Base-by-base conservation (phyloP, 306 rosid genomes). In the Cicer chorassanicum region DNA sequence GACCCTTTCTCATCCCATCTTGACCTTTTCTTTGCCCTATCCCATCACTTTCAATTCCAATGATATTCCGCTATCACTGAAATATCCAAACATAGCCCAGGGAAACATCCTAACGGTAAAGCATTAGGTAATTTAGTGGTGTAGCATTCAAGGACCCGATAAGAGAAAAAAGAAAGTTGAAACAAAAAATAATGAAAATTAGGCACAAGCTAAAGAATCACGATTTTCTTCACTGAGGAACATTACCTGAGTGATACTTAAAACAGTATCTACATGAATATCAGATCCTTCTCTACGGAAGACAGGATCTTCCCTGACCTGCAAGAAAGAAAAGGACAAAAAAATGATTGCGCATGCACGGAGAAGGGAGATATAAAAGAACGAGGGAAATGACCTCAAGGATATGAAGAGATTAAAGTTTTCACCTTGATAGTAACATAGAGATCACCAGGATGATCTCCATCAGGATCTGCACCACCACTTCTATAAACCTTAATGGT, bases 381-480 rank as follows among this genome's bases (percentile, higher is more conserved):
- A 48, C 41, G 50, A 56, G 41, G 29, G 19, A 34, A 49, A 63
- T 60, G 53, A 41, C 10, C 19, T 5, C 2, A 7, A 62, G 16
- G 65, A 59, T 18, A 73, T 62, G 7, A 53, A 68, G 66, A 81
- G 21, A 45, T 48, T 13, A 15, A 50, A 34, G 0, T 44, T 36
- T 65, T 63, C 72, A 90, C 97, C 91, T 82, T 90, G 64, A 93
- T 80, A 61, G 88, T 80, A 83, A 93, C 87, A 76, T 62, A 89
- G 74, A 91, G 96, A 84, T 93, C 97, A 73, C 98, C 97, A 36
- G 93, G 90, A 8, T 85, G 93, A 81, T 81, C 84, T 78, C 96
- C 98, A 55, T 93, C 93, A 6, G 98, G 97, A 86, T 93, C 97
- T 29, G 93, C 91, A 72, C 97, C 97, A 41, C 98, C 98, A 45